Conservation (phyloP, 1,284 basidiomycete species). For the Malassezia nana region DNA sequence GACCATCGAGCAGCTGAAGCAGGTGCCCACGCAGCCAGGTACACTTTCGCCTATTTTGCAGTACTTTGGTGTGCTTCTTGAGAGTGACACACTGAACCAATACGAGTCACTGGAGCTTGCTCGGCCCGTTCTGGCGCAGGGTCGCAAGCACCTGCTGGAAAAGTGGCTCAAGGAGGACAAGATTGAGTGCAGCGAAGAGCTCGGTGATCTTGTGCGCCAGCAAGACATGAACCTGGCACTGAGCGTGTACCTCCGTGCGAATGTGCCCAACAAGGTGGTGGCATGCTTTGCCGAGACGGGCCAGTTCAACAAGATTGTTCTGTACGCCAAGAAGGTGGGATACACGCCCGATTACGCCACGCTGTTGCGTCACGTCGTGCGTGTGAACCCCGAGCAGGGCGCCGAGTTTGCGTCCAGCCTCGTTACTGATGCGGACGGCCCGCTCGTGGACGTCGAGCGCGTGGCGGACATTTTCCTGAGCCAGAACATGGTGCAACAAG, state of each 20-base stretch:
- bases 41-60: conserved; percentile 92
- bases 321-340: conserved; percentile 95
- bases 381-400: conserved; percentile 92
- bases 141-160: conserved; percentile 91
- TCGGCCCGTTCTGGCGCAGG: conserved; percentile 88
- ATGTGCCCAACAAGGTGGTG: conserved; percentile 90
- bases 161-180: conserved; percentile 99
- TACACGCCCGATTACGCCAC: conserved; percentile 88
- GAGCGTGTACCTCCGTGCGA: conserved; percentile 93
- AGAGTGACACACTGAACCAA: conserved; percentile 96
- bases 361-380: conserved; percentile 93
- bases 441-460: conserved; percentile 79
- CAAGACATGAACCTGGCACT: conserved; percentile 98
- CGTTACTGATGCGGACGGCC: conserved; percentile 83
- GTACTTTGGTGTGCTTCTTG: conserved; percentile 94
- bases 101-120: conserved; percentile 92
- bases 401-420: conserved; percentile 95
- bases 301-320: conserved; percentile 94
- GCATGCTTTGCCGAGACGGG: conserved; percentile 99
- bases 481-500: conserved; percentile 99
- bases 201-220: conserved; percentile 89
- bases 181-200: conserved; percentile 95
- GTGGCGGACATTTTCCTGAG: conserved; percentile 87
- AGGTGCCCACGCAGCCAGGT: conserved; percentile 77
- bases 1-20: conserved; percentile 97